Percentiles rank a stretch among this genome's conserved stretches.
Conservation (phyloP, 306 rosid genomes). For the Erythrophleum fordii region DNA sequence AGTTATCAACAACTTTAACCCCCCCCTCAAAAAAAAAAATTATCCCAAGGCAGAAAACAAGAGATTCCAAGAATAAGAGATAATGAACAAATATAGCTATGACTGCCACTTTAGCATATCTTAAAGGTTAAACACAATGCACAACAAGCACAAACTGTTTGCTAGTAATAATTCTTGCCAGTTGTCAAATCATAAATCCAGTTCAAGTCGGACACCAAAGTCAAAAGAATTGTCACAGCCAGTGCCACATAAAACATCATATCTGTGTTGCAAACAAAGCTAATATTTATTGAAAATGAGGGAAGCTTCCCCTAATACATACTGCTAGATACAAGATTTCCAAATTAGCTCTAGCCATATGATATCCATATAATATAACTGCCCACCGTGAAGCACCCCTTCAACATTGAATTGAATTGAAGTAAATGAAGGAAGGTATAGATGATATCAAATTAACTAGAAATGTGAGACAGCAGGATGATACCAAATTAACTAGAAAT, state of each 20-base stretch:
- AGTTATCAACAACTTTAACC: background rate
- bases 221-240: slow-evolving; percentile 3
- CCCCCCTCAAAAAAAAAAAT: background rate
- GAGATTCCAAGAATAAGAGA: background rate
- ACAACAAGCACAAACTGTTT: background rate
- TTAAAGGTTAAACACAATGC: background rate
- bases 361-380: background rate
- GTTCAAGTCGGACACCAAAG: background rate
- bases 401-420: background rate
- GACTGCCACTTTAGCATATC: slow-evolving; percentile 6
- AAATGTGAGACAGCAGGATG: background rate
- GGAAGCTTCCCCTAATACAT: background rate
- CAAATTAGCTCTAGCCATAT: background rate
- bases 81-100: background rate
- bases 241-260: background rate
- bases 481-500: background rate
- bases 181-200: background rate
- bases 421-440: background rate
- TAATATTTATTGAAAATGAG: background rate
- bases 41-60: background rate
- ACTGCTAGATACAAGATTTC: background rate
- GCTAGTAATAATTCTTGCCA: background rate
- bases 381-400: background rate
- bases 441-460: background rate
- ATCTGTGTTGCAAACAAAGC: background rate